Percentiles rank a stretch among this genome's conserved stretches.
Evolutionary conservation across 208 protist genomes (phyloP).

Genomic region (Leishmania martiniquensis): DNA sequence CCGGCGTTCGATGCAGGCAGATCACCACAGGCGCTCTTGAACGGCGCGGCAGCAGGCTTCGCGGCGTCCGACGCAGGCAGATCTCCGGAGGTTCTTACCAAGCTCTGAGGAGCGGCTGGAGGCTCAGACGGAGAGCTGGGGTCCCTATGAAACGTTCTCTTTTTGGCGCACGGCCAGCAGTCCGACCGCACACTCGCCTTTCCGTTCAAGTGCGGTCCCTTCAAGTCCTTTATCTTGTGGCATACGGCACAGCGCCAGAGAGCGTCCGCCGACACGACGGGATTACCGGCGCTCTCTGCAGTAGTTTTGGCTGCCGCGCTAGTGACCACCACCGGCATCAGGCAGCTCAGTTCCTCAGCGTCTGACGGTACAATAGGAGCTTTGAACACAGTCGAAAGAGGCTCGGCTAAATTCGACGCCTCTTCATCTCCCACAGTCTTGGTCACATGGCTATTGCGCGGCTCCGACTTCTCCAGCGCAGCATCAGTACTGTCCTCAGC

Average conservation of each 20-base stretch:
- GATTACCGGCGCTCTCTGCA: neutral
- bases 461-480: neutral
- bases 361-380: neutral
- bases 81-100: neutral
- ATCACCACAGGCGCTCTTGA: constrained; percentile 17
- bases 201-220: neutral
- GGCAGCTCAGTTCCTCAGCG: neutral
- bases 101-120: neutral
- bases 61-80: neutral
- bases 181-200: neutral
- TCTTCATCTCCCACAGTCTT: neutral
- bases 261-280: neutral
- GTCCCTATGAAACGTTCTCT: neutral
- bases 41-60: constrained; percentile 8
- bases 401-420: neutral
- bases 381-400: neutral
- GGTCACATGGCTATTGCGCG: neutral
- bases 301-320: neutral
- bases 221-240: neutral
- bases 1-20: no score
- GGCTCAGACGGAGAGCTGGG: neutral
- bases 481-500: neutral
- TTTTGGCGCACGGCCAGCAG: constrained; percentile 1
- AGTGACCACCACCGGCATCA: neutral
- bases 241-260: neutral